Percentiles rank a stretch among this genome's conserved stretches.
These are phyloP conservation scores for Boletus bicolor DNA, from an alignment of 768 basidiomycete species.

Conservation along the genomic window DNA sequence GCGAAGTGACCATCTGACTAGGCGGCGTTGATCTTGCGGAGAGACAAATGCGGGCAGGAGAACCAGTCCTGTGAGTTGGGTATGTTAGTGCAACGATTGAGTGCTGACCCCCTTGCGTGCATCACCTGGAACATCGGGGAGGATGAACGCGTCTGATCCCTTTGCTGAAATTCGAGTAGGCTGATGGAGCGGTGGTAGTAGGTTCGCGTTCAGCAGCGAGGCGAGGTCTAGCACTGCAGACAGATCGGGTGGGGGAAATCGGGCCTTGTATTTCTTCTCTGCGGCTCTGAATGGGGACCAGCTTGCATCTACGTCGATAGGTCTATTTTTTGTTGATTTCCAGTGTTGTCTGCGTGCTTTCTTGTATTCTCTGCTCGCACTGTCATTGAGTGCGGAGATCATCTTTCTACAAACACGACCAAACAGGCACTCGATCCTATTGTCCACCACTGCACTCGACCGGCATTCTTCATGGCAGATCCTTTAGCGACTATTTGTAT, in stretches of 20 bases:
- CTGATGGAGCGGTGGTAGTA: neutral
- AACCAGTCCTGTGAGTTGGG: no score
- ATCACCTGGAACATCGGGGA: slow-evolving; percentile 42
- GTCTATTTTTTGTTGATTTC: slow-evolving; percentile 59
- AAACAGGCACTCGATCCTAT: slow-evolving; percentile 10
- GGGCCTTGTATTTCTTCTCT: slow-evolving; percentile 78
- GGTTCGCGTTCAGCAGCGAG: slow-evolving; percentile 29
- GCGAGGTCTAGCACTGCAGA: slow-evolving; percentile 66
- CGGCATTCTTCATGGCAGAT: no score
- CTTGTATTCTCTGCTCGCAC: slow-evolving; percentile 45
- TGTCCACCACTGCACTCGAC: no score
- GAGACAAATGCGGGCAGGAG: slow-evolving; percentile 75
- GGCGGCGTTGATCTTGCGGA: slow-evolving; percentile 55
- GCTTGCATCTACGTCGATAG: slow-evolving; percentile 39
- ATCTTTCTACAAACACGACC: slow-evolving; percentile 29
- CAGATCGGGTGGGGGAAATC: slow-evolving; percentile 76
- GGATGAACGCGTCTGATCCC: slow-evolving; percentile 1
- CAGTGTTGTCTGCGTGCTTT: slow-evolving; percentile 53
- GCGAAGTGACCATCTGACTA: slow-evolving; percentile 70
- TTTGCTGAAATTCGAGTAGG: slow-evolving; percentile 2
- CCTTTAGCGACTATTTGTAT: no score
- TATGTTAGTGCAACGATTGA: no score
- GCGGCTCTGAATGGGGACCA: slow-evolving; percentile 77
- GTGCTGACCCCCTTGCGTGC: neutral
- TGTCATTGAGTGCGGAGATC: neutral